Evolutionary conservation across 352 stramenopile species (phyloP).

Genomic region (Globisporangium solare): DNA sequence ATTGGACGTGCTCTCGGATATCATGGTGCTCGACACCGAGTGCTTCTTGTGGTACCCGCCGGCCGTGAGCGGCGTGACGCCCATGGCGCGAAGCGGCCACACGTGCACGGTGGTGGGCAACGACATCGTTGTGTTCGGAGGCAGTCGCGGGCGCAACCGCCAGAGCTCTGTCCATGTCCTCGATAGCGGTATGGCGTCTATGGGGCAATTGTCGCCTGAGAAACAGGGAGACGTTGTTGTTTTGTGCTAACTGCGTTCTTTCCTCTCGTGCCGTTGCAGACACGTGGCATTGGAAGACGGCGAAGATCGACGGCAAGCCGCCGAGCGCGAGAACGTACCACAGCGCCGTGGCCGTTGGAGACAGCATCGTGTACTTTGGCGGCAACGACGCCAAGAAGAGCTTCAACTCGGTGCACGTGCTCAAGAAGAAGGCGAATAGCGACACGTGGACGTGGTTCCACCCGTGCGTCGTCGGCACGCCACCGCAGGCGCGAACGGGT

Average conservation of each 20-base stretch:
- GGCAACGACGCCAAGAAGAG: conserved; percentile 90
- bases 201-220: background rate
- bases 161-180: conserved; percentile 77
- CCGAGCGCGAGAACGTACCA: conserved; percentile 90
- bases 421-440: conserved; percentile 48
- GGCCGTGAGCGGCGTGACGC: conserved; percentile 62
- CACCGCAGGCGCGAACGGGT: conserved; percentile 80
- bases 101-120: conserved; percentile 68
- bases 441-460: conserved; percentile 86
- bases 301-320: conserved; percentile 86
- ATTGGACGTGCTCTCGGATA: conserved; percentile 72
- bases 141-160: conserved; percentile 59
- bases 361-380: conserved; percentile 90
- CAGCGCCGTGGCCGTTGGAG: conserved; percentile 58
- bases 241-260: background rate
- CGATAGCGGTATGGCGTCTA: conserved; percentile 38
- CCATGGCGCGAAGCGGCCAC: conserved; percentile 64
- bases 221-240: background rate
- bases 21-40: conserved; percentile 92
- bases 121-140: conserved; percentile 79
- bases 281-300: conserved; percentile 86
- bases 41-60: conserved; percentile 94
- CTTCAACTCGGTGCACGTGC: conserved; percentile 91
- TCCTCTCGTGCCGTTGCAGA: conserved; percentile 28
- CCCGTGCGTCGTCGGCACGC: conserved; percentile 63